These are phyloP conservation scores for Iberis pinnata DNA, from an alignment of 345 rosid species.

Conservation along the genomic window DNA sequence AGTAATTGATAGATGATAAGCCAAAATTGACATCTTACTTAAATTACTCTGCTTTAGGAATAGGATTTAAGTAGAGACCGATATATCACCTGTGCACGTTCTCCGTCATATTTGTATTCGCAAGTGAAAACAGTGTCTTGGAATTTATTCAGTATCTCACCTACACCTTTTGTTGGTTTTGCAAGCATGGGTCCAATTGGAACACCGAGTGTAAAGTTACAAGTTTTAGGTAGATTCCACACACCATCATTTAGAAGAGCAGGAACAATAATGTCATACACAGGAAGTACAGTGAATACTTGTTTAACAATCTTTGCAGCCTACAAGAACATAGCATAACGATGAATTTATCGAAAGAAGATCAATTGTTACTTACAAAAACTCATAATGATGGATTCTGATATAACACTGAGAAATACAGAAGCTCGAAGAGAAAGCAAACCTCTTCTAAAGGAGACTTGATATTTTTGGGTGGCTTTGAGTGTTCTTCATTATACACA, in stretches of 20 bases:
- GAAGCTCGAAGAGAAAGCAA: slow-evolving; percentile 21
- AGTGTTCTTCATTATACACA: slow-evolving; percentile 60
- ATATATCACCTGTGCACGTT: slow-evolving; percentile 81
- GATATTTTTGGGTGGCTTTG: slow-evolving; percentile 52
- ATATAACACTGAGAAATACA: background rate
- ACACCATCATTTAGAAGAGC: slow-evolving; percentile 72
- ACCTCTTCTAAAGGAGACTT: slow-evolving; percentile 89
- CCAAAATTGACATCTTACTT: background rate
- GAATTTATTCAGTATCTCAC: slow-evolving; percentile 76
- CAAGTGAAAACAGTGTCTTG: slow-evolving; percentile 71
- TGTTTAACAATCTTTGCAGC: slow-evolving; percentile 86
- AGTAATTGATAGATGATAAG: slow-evolving; percentile 11
- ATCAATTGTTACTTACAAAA: slow-evolving; percentile 1
- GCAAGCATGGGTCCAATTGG: slow-evolving; percentile 98
- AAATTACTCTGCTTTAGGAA: slow-evolving; percentile 1
- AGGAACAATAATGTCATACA: slow-evolving; percentile 76
- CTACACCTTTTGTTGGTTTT: slow-evolving; percentile 77
- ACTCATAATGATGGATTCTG: slow-evolving; percentile 3
- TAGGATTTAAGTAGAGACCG: slow-evolving; percentile 7
- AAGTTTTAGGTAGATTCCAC: slow-evolving; percentile 74
- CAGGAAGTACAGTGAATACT: slow-evolving; percentile 84
- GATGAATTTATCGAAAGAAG: slow-evolving; percentile 3
- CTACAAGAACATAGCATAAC: slow-evolving; percentile 34
- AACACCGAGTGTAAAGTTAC: slow-evolving; percentile 69
- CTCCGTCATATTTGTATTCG: slow-evolving; percentile 97